Conservation (phyloP, 371 early-diverging fungal genomes). For the Syncephalastrum monosporum region DNA sequence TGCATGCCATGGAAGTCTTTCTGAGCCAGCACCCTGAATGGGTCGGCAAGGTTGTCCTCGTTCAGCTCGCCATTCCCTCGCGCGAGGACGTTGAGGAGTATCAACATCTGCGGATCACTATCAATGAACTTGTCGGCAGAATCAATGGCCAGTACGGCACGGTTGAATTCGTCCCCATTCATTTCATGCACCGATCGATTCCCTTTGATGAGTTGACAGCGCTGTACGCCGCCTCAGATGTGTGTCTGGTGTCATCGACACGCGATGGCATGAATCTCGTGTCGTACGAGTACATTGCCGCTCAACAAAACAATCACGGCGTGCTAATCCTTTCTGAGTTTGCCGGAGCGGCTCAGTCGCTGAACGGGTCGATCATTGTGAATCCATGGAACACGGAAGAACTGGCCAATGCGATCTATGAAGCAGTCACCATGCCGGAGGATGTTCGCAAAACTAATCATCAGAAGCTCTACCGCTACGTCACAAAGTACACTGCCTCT, state of each 20-base stretch:
- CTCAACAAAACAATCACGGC: constrained; percentile 93
- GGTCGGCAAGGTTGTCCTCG: constrained; percentile 91
- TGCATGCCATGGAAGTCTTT: constrained; percentile 96
- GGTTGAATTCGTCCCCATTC: constrained; percentile 97
- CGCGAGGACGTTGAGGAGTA: constrained; percentile 98
- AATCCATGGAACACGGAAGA: constrained; percentile 99
- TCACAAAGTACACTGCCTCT: constrained; percentile 97
- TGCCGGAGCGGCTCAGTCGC: constrained; percentile 98
- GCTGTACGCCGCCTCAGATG: constrained; percentile 95
- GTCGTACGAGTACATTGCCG: constrained; percentile 97
- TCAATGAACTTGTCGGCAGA: constrained; percentile 95
- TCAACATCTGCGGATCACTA: constrained; percentile 83
- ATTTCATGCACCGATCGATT: constrained; percentile 97
- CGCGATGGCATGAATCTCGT: constrained; percentile 99
- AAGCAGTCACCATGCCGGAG: constrained; percentile 91
- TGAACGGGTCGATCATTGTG: constrained; percentile 95
- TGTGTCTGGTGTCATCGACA: constrained; percentile 96
- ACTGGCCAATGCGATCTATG: constrained; percentile 86
- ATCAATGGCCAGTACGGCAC: constrained; percentile 95
- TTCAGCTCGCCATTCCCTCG: constrained; percentile 98
- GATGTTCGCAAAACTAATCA: constrained; percentile 82
- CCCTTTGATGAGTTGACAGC: constrained; percentile 95
- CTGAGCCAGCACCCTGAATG: constrained; percentile 91
- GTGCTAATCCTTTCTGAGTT: constrained; percentile 97
- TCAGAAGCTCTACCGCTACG: constrained; percentile 90